phyloP scores from a whole-genome alignment of 345 rosid species.

The Cardamine occulta region DNA sequence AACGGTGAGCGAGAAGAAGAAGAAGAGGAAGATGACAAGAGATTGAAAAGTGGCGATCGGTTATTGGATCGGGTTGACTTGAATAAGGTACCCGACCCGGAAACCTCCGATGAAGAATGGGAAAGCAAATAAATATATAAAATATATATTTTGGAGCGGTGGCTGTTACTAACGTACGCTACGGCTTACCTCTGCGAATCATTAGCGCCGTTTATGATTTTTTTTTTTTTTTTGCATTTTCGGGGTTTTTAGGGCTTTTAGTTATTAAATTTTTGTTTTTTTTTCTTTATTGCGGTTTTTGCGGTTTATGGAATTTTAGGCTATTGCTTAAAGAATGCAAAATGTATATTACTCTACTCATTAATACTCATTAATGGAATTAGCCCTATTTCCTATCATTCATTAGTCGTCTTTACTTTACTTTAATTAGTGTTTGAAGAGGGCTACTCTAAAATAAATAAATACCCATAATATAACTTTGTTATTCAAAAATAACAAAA shows the following conservation, averaged over 20 bases:
- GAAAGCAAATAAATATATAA: constrained; percentile 38
- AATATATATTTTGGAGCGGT: constrained; percentile 15
- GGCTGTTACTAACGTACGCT: constrained; percentile 45
- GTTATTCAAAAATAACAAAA: background rate
- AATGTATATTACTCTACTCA: constrained; percentile 42
- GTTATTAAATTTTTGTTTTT: constrained; percentile 3
- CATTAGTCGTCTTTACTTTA: constrained; percentile 12
- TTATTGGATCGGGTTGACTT: constrained; percentile 74
- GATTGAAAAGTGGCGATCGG: constrained; percentile 52
- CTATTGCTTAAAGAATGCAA: constrained; percentile 43
- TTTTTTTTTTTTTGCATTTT: constrained; percentile 26
- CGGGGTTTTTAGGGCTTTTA: constrained; percentile 23
- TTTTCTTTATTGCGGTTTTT: constrained; percentile 8
- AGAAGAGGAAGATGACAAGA: constrained; percentile 27
- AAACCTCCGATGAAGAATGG: constrained; percentile 71
- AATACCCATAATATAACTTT: background rate
- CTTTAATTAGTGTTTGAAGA: constrained; percentile 14
- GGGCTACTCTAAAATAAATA: background rate
- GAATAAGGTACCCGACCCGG: constrained; percentile 96
- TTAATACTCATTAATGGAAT: constrained; percentile 28
- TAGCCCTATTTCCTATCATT: constrained; percentile 1
- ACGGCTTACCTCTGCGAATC: constrained; percentile 25
- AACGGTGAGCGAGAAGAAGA: constrained; percentile 9
- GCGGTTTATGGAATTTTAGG: constrained; percentile 36
- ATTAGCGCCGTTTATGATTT: constrained; percentile 26